Base-by-base conservation (phyloP, 2,329 filamentous ascomycete genomes). In the Tolypocladium capitatum region DNA sequence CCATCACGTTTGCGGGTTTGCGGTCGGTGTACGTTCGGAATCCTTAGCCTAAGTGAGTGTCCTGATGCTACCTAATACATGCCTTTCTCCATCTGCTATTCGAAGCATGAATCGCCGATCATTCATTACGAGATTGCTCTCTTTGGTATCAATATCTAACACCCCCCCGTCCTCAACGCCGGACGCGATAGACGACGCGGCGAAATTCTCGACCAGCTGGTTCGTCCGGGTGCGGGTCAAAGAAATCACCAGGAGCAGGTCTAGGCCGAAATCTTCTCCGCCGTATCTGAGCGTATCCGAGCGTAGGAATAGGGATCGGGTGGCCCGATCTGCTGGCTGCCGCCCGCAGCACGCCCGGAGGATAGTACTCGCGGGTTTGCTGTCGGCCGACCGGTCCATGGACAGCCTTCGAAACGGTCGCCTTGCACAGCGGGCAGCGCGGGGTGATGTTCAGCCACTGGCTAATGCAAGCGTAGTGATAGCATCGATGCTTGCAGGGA, bases 381-480 rank as follows among this genome's bases (percentile, higher is more conserved):
- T 70, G 66, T 20, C 74, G 69, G 16, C 58, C 54, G 18, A 65
- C 63, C 56, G 80, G 78, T 52, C 80, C 75, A 62, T 90, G 84
- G 53, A 80, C 75, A 43, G 94, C 80, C 21, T 75, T 71, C 6
- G 61, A 57, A 33, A 81, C 70, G 36, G 58, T 53, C 5, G 70
- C 59, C 52, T 81, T 82, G 77, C 90, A 97, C 46, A 96, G 71
- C 18, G 91, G 90, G 59, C 90, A 96, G 43, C 72, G 76, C 1
- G 81, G 72, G 10, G 78, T 76, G 53, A 84, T 72, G 55, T 88
- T 75, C 5, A 94, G 70, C 90, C 91, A 96, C 65, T 76, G 89
- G 21, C 83, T 67, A 6, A 95, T 75, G 63, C 90, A 97, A 13
- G 87, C 63, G 60, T 89, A 94, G 69, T 96, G 89, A 62, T 94